Conservation (phyloP, 2,329 filamentous ascomycete species). For the Helotiales sp. region DNA sequence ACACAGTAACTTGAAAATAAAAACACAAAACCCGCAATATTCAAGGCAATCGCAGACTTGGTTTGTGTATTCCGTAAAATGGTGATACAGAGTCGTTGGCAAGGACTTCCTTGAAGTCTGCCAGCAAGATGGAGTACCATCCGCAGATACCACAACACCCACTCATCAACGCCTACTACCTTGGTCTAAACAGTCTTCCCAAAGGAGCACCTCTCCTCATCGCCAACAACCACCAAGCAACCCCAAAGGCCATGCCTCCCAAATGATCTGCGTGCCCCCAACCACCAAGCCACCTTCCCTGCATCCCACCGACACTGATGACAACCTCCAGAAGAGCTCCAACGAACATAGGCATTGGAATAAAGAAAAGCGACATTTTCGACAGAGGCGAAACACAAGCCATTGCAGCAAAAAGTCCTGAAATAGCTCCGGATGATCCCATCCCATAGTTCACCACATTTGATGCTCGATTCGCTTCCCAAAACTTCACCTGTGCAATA, state of each 20-base stretch:
- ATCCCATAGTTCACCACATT: not conserved
- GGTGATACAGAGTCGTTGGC: too few species aligned
- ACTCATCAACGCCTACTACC: not conserved
- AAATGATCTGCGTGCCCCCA: conserved; percentile 31
- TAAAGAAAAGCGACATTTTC: conserved; percentile 9
- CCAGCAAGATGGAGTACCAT: not conserved
- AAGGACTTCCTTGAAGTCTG: not conserved
- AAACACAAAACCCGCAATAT: too few species aligned
- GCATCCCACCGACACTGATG: conserved; percentile 20
- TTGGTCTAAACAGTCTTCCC: not conserved
- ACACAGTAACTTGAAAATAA: too few species aligned
- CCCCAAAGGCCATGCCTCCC: conserved; percentile 23
- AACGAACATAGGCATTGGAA: conserved; percentile 25
- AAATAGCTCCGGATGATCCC: conserved; percentile 26
- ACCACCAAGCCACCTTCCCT: conserved; percentile 14
- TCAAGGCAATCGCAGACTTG: too few species aligned
- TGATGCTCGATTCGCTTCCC: conserved; percentile 6
- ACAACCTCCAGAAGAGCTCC: not conserved
- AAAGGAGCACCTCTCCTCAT: conserved; percentile 11
- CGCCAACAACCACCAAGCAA: conserved; percentile 6
- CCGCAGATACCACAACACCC: not conserved
- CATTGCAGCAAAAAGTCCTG: conserved; percentile 18
- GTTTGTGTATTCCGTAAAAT: too few species aligned
- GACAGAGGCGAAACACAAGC: conserved; percentile 12
- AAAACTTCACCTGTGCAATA: conserved; percentile 16